These are phyloP conservation scores for Kazachstania sp. DNA, from an alignment of 1,139 yeast genomes.

Conservation along the genomic window DNA sequence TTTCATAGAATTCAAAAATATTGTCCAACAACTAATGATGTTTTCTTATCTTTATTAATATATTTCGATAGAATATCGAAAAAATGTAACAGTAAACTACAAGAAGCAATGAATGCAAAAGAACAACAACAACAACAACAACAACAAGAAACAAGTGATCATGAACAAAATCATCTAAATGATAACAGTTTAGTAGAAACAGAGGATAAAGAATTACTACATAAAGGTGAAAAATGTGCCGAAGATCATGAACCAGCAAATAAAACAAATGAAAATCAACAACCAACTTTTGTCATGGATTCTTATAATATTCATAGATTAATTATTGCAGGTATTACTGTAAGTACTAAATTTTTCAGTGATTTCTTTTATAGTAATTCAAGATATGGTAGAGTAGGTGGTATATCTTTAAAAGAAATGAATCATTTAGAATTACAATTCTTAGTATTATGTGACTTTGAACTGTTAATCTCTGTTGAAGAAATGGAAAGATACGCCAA, in stretches of 20 bases:
- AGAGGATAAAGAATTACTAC: slow-evolving; percentile 3
- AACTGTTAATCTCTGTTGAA: slow-evolving; percentile 78
- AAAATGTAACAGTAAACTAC: slow-evolving; percentile 51
- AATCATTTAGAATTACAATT: slow-evolving; percentile 90
- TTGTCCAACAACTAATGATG: slow-evolving; percentile 97
- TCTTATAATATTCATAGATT: slow-evolving; percentile 90
- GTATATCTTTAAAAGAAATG: slow-evolving; percentile 86
- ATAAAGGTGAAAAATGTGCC: background rate
- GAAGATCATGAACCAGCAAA: background rate
- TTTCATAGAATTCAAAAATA: slow-evolving; percentile 83
- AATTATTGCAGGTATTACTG: slow-evolving; percentile 94
- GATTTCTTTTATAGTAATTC: slow-evolving; percentile 95
- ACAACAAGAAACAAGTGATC: background rate
- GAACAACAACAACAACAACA: background rate
- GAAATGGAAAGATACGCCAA: slow-evolving; percentile 90
- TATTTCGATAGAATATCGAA: slow-evolving; percentile 93
- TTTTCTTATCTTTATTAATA: slow-evolving; percentile 77
- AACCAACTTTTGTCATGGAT: slow-evolving; percentile 74
- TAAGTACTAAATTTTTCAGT: slow-evolving; percentile 87
- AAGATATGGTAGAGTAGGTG: slow-evolving; percentile 96
- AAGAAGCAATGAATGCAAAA: background rate
- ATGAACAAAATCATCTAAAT: background rate
- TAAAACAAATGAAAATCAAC: slow-evolving; percentile 4
- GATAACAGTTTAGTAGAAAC: background rate
- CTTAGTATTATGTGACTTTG: slow-evolving; percentile 72